phyloP scores from a whole-genome alignment of 352 stramenopile species.

The Albugo candida region DNA sequence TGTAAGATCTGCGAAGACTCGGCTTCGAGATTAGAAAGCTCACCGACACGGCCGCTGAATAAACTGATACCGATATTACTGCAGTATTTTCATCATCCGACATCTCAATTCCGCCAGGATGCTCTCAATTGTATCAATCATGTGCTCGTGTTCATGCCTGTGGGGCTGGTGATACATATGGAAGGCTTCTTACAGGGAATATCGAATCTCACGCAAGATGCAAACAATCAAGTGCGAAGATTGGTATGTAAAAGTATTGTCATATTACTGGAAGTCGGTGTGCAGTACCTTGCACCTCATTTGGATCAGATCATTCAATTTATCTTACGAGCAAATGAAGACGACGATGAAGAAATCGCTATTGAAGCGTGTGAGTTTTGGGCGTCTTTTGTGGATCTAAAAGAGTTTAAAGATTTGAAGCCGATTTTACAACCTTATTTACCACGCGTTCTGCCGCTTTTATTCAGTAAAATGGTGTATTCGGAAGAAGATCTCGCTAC shows the following conservation, averaged over 20 bases:
- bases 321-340: conserved; percentile 74
- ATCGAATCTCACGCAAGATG: conserved; percentile 71
- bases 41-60: conserved; percentile 68
- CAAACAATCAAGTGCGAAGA: conserved; percentile 57
- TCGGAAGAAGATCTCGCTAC: conserved; percentile 80
- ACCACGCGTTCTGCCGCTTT: conserved; percentile 78
- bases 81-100: conserved; percentile 77
- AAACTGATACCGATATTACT: conserved; percentile 75
- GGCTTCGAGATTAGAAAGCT: conserved; percentile 76
- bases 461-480: conserved; percentile 92
- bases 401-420: conserved; percentile 84
- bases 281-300: conserved; percentile 79
- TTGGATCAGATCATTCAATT: conserved; percentile 84
- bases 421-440: conserved; percentile 67
- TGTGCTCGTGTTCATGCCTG: conserved; percentile 75
- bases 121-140: conserved; percentile 81
- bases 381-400: conserved; percentile 80
- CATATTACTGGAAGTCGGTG: conserved; percentile 70
- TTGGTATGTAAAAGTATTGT: conserved; percentile 85
- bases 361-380: conserved; percentile 84
- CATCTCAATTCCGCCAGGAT: conserved; percentile 53
- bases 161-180: conserved; percentile 79
- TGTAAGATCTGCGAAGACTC: conserved; percentile 83
- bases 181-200: conserved; percentile 79
- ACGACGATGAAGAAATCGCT: conserved; percentile 67